phyloP scores from a whole-genome alignment of 352 stramenopile genomes.

The Elongisporangium undulatum region DNA sequence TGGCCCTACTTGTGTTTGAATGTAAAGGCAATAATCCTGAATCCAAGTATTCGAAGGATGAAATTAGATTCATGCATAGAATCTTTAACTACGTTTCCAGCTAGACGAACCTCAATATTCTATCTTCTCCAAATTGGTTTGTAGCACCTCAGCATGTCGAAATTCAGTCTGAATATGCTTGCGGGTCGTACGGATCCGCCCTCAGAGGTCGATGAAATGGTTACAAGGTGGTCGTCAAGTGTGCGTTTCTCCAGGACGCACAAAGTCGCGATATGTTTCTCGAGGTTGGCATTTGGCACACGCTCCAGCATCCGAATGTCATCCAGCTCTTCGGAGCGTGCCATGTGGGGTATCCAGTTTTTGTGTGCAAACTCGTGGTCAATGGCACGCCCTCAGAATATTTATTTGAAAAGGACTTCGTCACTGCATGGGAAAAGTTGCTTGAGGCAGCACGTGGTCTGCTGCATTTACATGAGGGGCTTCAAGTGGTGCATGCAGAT shows the following conservation, averaged over 20 bases:
- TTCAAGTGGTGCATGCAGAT: conserved; percentile 55
- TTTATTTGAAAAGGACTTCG: neutral
- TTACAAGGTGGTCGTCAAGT: too few species aligned
- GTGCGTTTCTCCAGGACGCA: too few species aligned
- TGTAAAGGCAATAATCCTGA: conserved; percentile 3
- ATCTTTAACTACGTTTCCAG: conserved; percentile 1
- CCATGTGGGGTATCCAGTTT: conserved; percentile 6
- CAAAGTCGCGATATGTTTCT: conserved; percentile 1
- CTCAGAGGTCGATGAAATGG: too few species aligned
- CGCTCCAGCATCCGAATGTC: conserved; percentile 12
- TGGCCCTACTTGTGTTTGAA: conserved; percentile 14
- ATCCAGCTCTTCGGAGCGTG: conserved; percentile 22
- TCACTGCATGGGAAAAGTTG: too few species aligned
- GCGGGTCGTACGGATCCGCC: too few species aligned
- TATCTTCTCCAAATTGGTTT: conserved; percentile 12
- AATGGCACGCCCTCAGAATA: too few species aligned
- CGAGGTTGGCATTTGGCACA: conserved; percentile 15
- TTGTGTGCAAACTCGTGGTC: conserved; percentile 10
- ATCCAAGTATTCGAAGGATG: conserved; percentile 6
- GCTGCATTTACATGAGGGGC: conserved; percentile 33
- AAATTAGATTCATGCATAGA: conserved; percentile 4
- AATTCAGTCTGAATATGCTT: neutral
- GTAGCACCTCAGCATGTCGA: conserved; percentile 13
- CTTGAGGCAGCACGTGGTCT: conserved; percentile 19
- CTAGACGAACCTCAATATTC: conserved; percentile 1